Conservation (phyloP, 2,329 filamentous ascomycete genomes). For the Fusarium clavum region DNA sequence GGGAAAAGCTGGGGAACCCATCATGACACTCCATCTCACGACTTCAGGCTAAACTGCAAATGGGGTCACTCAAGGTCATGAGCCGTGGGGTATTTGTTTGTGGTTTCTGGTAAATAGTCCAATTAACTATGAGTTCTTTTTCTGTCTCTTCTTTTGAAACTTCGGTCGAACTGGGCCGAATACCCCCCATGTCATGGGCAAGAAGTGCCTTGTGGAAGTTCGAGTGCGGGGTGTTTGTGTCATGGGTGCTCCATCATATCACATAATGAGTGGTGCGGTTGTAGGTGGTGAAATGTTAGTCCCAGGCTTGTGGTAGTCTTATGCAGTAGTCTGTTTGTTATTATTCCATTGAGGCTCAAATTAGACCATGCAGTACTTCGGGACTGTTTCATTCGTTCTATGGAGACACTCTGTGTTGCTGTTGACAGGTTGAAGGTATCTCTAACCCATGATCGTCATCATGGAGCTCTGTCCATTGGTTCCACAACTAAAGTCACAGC, state of each 20-base stretch:
- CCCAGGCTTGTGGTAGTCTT: background rate
- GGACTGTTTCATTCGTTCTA: background rate
- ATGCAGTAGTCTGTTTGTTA: background rate
- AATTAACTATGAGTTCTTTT: conserved; percentile 6
- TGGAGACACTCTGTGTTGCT: background rate
- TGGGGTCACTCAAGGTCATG: conserved; percentile 26
- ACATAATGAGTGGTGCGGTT: conserved; percentile 43
- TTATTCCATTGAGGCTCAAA: conserved; percentile 21
- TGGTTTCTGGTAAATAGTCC: background rate
- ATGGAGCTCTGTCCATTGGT: conserved; percentile 12
- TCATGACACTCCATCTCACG: conserved; percentile 38
- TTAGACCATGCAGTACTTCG: background rate
- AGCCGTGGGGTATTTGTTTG: conserved; percentile 20
- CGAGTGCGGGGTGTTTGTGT: conserved; percentile 36
- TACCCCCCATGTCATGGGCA: background rate
- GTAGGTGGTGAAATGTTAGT: conserved; percentile 3
- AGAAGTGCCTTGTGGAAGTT: background rate
- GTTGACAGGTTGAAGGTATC: background rate
- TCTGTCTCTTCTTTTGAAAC: background rate
- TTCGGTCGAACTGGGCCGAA: conserved; percentile 31
- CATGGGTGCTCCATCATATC: conserved; percentile 26
- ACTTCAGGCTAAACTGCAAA: conserved; percentile 44
- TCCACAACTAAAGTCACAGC: conserved; percentile 7
- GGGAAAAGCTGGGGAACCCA: conserved; percentile 36
- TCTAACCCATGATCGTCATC: conserved; percentile 11